These are phyloP conservation scores for Pichia cabralensis DNA, from an alignment of 805 yeast genomes.

Conservation along the genomic window DNA sequence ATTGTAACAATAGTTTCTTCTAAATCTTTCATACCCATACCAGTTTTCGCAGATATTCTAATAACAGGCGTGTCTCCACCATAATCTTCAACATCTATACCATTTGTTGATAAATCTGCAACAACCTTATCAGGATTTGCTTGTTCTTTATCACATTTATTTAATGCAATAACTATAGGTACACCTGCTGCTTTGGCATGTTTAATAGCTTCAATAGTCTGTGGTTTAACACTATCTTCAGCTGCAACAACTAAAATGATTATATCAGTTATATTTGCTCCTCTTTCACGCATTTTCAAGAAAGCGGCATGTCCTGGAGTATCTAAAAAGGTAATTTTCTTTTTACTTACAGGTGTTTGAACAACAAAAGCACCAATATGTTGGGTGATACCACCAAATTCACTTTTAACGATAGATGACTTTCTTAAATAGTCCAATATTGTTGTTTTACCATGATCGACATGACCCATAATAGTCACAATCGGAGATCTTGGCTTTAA, in stretches of 20 bases:
- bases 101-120: constrained; percentile 66
- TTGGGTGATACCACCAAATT: constrained; percentile 95
- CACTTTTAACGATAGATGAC: constrained; percentile 72
- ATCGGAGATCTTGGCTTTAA: constrained; percentile 77
- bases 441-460: constrained; percentile 97
- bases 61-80: constrained; percentile 95
- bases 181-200: constrained; percentile 80
- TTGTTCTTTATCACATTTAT: constrained; percentile 80
- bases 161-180: constrained; percentile 82
- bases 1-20: constrained; percentile 84
- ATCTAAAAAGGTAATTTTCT: constrained; percentile 79
- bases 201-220: constrained; percentile 88
- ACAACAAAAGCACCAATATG: constrained; percentile 97
- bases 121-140: constrained; percentile 67
- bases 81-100: constrained; percentile 77
- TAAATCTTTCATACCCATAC: constrained; percentile 78
- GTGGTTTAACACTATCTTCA: constrained; percentile 97
- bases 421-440: constrained; percentile 79
- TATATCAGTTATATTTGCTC: constrained; percentile 89
- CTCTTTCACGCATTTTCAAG: constrained; percentile 91
- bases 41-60: constrained; percentile 80
- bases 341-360: constrained; percentile 62
- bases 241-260: constrained; percentile 91
- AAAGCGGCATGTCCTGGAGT: constrained; percentile 99
- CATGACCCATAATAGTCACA: constrained; percentile 98